Evolutionary conservation across 352 stramenopile genomes (phyloP), one percentile per base, ranked within the genome.

Genomic region (Pythium aphanidermatum): DNA sequence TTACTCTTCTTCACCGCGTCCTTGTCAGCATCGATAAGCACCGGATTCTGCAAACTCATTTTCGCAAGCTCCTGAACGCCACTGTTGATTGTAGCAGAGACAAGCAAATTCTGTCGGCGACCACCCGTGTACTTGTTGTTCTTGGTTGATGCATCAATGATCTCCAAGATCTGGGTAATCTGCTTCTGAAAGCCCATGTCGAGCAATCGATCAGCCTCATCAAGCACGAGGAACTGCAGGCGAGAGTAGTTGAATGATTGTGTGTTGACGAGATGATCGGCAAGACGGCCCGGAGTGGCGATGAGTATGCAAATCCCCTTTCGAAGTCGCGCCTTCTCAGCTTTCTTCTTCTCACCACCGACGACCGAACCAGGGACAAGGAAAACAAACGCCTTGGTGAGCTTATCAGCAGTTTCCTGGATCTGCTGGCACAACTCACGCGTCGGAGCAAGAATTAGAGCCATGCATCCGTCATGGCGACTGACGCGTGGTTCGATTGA

Each of bases 141-240:
- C 38, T 74, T 76, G 36, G 61, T 54, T 17, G 91, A 82, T n/a
- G 78, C 74, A 44, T 97, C 95, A 12, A 94, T 86, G 45, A 99
- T 89, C 45, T 64, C 65, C 46, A 99, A 76, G 58, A 99, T 99
- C 36, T 96, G 84, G 36, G 92, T 92, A 69, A 99, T 99, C 67
- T 99, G 95, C 43, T 97, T 97, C 69, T 99, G 95, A 57, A 99
- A 99, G 23, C 96, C 97, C 97, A 99, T 99, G 66, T 99, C 97
- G 13, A 99, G 67, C 89, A 99, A 96, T 27, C 96, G 83, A 88
- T 99, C 97, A 59, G 96, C 96, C 58, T 99, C 97, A 60, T 99
- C 97, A 0, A 99, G 74, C 14, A 99, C 83, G 23, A 99, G 74
- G 70, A 98, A 90, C 31, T 90, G 85, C 26, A 98, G 91, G 23